Evolutionary conservation across 129 eudicot genomes (phyloP).

Genomic region (Ambrosia artemisiifolia): DNA sequence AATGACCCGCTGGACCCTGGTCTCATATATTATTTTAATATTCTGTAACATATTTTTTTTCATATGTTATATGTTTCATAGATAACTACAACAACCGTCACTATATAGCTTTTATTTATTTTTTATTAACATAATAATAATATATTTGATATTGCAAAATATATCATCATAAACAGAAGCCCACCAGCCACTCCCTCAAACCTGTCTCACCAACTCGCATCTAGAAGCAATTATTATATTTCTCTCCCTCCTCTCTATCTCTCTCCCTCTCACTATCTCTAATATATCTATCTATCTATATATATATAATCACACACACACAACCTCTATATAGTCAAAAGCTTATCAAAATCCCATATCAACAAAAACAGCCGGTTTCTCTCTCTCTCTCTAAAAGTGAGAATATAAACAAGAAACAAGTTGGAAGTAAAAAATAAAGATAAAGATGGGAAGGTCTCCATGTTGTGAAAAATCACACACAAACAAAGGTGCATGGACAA

Average conservation of each 20-base stretch:
- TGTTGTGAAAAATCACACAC: conserved; percentile 99
- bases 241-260: conserved; percentile 18
- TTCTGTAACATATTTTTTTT: neutral
- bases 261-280: too few relatives aligned
- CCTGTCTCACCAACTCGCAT: conserved; percentile 99
- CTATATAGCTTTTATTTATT: conserved; percentile 14
- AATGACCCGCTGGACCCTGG: too few relatives aligned
- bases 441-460: conserved; percentile 92
- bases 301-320: conserved; percentile 10
- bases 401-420: conserved; percentile 8
- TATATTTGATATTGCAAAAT: conserved; percentile 18
- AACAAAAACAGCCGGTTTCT: conserved; percentile 40
- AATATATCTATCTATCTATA: neutral
- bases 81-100: conserved; percentile 10
- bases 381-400: conserved; percentile 8
- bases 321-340: conserved; percentile 52
- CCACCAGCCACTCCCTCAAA: conserved; percentile 78
- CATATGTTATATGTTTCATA: neutral
- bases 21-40: neutral
- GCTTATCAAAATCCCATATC: conserved; percentile 69
- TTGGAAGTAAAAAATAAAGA: neutral
- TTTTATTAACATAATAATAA: conserved; percentile 17
- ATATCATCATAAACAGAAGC: conserved; percentile 44
- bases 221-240: conserved; percentile 76
- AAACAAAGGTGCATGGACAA: conserved; percentile 99